These are phyloP conservation scores for Mycena sanguinolenta DNA, from an alignment of 768 basidiomycete genomes.

Conservation along the genomic window DNA sequence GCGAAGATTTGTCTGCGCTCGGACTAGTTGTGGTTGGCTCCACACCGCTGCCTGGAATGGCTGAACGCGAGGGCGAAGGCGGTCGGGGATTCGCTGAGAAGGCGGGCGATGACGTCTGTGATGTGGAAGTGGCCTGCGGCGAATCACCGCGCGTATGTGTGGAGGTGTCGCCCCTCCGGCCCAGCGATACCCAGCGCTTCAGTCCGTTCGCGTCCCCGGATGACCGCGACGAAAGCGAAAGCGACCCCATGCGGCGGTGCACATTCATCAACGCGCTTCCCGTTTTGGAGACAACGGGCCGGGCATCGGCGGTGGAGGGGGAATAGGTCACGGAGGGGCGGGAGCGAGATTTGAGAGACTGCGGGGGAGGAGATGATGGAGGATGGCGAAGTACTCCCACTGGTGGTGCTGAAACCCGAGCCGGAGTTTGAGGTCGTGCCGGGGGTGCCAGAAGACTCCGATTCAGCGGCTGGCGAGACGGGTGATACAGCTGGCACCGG, in stretches of 20 bases:
- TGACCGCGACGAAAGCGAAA: not conserved
- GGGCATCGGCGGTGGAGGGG: not conserved
- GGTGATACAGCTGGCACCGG: not conserved
- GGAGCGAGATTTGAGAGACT: not conserved
- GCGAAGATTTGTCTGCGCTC: not conserved
- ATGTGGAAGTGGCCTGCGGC: not conserved
- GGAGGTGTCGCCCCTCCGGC: not conserved
- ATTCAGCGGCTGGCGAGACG: not conserved
- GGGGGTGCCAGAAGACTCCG: not conserved
- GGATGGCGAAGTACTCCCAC: not conserved
- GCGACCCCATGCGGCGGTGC: not conserved
- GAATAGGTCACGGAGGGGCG: not conserved
- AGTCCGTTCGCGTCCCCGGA: not conserved
- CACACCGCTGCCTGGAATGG: no score
- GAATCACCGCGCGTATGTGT: not conserved
- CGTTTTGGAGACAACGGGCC: not conserved
- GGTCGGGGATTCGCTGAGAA: not conserved
- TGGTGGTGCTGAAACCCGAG: not conserved
- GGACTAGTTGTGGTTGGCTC: no score
- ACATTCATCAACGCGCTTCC: not conserved
- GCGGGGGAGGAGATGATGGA: not conserved
- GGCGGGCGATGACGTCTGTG: not conserved
- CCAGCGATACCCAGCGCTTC: not conserved
- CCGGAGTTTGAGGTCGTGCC: not conserved
- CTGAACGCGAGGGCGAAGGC: not conserved